Evolutionary conservation across 2,329 filamentous ascomycete species (phyloP), one percentile per base, ranked within the genome.

Genomic region (Chaetomium globosum): DNA sequence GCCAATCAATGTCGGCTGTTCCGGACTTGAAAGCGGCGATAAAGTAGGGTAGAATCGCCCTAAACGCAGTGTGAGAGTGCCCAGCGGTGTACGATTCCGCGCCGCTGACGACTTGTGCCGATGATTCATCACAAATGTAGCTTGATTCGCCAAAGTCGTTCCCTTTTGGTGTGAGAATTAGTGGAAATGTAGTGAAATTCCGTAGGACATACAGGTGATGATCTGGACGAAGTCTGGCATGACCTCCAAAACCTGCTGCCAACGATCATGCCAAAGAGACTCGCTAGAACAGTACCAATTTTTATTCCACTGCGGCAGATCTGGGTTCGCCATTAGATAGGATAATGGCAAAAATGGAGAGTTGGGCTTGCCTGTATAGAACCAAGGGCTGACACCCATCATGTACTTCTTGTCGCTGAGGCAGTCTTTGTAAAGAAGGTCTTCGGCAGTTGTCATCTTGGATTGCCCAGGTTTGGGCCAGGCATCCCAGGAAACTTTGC

Each of bases 141-240:
- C 85, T 83, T 1, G 83, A 82, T 72, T 87, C 85, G 39, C 85
- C 85, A 66, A 80, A 87, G 71, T 87, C 85, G 68, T 87, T 87
- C 84, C 78, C 77, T 78, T 57, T 46, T 1, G 12, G 10, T 12
- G 51, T 70, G 30, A 67, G 51, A 8, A 26, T 21, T 5, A 23
- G 10, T 43, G 36, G 21, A 21, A 28, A 19, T 10, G n/a, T 12
- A 19, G n/a, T 23, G 21, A 16, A n/a, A 49, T 43, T 21, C 19
- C 13, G n/a, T 6, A 16, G 6, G 31, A 33, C 69, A 61, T 67
- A 79, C 84, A 87, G 21, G 82, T 83, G 54, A 86, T 80, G 52
- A 86, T 83, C 74, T 83, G 78, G 43, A 87, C 80, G 55, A 81
- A 83, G 28, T 81, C 78, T 0, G 85, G 84, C 62, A 79, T 71